phyloP scores from a whole-genome alignment of 805 yeast genomes.

The Cyberlindnera samutprakarnensis region DNA sequence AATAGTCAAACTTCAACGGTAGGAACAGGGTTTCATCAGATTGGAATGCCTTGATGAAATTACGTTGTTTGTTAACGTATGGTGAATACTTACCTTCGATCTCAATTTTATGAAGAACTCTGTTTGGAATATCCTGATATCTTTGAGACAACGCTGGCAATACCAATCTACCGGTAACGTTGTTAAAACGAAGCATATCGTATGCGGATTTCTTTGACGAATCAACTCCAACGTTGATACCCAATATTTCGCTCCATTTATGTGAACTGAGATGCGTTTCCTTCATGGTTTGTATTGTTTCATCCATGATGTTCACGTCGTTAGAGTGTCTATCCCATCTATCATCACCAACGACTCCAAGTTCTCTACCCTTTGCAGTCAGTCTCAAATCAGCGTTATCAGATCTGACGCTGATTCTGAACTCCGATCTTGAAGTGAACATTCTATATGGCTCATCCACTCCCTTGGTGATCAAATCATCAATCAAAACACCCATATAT shows the following conservation, averaged over 20 bases:
- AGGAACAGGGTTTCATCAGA: conserved; percentile 73
- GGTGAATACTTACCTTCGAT: conserved; percentile 83
- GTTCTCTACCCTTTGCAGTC: conserved; percentile 55
- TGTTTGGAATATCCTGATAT: conserved; percentile 27
- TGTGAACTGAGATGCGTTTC: conserved; percentile 41
- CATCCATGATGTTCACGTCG: conserved; percentile 39
- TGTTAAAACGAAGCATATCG: conserved; percentile 58
- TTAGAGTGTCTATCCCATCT: conserved; percentile 43
- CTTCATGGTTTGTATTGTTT: conserved; percentile 38
- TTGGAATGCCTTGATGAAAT: conserved; percentile 65
- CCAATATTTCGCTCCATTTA: conserved; percentile 53
- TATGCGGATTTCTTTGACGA: conserved; percentile 55
- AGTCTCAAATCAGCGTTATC: conserved; percentile 91
- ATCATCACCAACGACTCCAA: conserved; percentile 58
- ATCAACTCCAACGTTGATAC: conserved; percentile 43
- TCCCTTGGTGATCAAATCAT: conserved; percentile 91
- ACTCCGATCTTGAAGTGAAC: conserved; percentile 96
- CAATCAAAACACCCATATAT: conserved; percentile 85
- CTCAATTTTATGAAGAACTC: conserved; percentile 54
- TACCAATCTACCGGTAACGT: conserved; percentile 18
- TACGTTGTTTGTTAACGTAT: conserved; percentile 64
- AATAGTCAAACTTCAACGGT: conserved; percentile 65
- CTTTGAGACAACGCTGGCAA: conserved; percentile 11
- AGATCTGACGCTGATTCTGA: conserved; percentile 80
- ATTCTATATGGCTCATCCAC: conserved; percentile 95